These are phyloP conservation scores for Lipomyces lipofer DNA, from an alignment of 805 yeast species.

Conservation along the genomic window DNA sequence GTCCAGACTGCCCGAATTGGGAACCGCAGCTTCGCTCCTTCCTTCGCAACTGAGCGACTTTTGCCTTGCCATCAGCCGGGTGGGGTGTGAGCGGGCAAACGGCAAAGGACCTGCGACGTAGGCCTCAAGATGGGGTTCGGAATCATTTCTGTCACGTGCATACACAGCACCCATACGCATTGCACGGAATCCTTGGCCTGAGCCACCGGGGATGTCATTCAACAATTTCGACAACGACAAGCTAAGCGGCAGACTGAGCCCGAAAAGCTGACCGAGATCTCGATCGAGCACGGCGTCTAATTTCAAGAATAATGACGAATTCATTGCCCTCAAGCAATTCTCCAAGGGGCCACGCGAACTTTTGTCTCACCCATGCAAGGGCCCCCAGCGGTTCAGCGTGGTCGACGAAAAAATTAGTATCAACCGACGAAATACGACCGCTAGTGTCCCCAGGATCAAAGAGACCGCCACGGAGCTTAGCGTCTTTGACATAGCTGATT, in stretches of 20 bases:
- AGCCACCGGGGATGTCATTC: background rate
- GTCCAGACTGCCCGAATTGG: too few relatives aligned
- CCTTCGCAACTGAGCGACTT: too few relatives aligned
- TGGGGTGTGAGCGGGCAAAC: too few relatives aligned
- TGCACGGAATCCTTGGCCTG: background rate
- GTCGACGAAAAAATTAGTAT: background rate
- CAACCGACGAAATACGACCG: slow-evolving; percentile 1
- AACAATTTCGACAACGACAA: background rate
- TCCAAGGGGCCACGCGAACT: slow-evolving; percentile 1
- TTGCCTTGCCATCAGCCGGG: too few relatives aligned
- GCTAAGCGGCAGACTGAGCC: background rate
- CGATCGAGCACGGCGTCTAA: slow-evolving; percentile 1
- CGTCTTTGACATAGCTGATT: background rate
- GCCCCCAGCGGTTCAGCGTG: slow-evolving; percentile 3
- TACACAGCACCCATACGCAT: slow-evolving; percentile 1
- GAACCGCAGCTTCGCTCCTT: too few relatives aligned
- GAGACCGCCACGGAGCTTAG: slow-evolving; percentile 1
- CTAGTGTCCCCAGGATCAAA: background rate
- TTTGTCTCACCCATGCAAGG: slow-evolving; percentile 1
- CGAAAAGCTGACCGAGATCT: background rate
- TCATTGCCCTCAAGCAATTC: background rate
- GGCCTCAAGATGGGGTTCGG: too few relatives aligned
- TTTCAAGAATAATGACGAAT: background rate
- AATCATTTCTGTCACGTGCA: too few relatives aligned
- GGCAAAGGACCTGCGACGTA: too few relatives aligned